Base-by-base conservation (phyloP, 768 basidiomycete species). In the Amanita fuliginea region DNA sequence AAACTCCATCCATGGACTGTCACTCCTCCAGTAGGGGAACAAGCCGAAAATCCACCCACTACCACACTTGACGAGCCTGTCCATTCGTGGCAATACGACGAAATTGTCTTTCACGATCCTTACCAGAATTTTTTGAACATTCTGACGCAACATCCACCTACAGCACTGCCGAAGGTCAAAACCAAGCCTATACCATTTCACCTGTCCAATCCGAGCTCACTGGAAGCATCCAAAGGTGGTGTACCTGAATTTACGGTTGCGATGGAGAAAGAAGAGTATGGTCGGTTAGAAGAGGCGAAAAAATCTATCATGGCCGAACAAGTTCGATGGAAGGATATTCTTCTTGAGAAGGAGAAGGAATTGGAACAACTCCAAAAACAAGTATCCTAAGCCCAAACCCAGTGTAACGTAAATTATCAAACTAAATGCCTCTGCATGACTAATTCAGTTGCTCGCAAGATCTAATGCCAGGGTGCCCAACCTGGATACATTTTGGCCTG, bases 51-150 rank as follows among this genome's bases (percentile, higher is more conserved):
- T 2, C 81, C 83, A 0, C 73, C 83, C 3, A 5, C 71, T 81
- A 6, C 83, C 85, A 13, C 72, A 72, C 19, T 82, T 85, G 2
- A 71, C 78, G 59, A 81, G 80, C 86, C 88, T 0, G 90, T 99
- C 24, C 87, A 96, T 62, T 87, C 91, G 0, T 99, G 95, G 94
- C 95, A 98, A 59, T 98, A 98, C 67, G 95, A 98, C 65, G 96
- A 99, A 67, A 77, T 98, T 54, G 90, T 98, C 46, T 98, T 99
- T 67, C 78, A 82, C 60, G 95, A 98, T 57, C 96, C 96, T 1
- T 90, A 84, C 54, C 82, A 87, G 51, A 73, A 81, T 33, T 93
- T 98, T 67, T 76, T 96, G 53, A 79, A 81, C 56, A 72, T 86
- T 44, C 76, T 98, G 46, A 84, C 81, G 0, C 67, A 73, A n/a